Evolutionary conservation across 148 eudicot genomes (phyloP).

Genomic region (Beta vulgaris): DNA sequence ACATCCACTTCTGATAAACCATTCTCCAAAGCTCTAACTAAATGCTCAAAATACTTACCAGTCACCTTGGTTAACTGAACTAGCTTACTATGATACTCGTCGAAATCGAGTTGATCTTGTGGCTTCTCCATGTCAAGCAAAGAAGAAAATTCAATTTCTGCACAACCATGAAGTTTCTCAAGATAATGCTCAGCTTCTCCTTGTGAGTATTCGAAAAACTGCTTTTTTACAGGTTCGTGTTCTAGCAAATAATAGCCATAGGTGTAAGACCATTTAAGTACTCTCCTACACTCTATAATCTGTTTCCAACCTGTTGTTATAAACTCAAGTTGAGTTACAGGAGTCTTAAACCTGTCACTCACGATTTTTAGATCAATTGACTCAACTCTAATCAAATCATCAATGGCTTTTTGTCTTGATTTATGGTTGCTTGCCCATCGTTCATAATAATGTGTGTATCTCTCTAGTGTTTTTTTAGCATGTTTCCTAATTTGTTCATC

Average conservation of each 20-base stretch:
- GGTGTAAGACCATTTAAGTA: slow-evolving; percentile 67
- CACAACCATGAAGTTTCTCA: slow-evolving; percentile 66
- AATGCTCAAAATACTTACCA: slow-evolving; percentile 56
- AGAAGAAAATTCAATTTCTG: slow-evolving; percentile 46
- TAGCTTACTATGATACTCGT: slow-evolving; percentile 44
- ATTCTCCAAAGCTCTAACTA: slow-evolving; percentile 71
- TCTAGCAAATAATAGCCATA: slow-evolving; percentile 57
- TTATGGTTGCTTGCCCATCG: slow-evolving; percentile 50
- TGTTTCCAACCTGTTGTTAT: slow-evolving; percentile 68
- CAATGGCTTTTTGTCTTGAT: slow-evolving; percentile 64
- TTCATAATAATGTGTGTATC: slow-evolving; percentile 48
- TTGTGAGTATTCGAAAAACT: slow-evolving; percentile 62
- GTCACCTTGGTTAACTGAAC: slow-evolving; percentile 58
- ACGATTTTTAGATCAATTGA: slow-evolving; percentile 42
- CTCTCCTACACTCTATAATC: slow-evolving; percentile 65
- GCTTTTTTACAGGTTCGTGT: slow-evolving; percentile 37
- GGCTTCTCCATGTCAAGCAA: slow-evolving; percentile 25
- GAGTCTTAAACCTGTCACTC: slow-evolving; percentile 42
- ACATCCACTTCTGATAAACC: slow-evolving; percentile 60
- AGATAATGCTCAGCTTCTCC: slow-evolving; percentile 64
- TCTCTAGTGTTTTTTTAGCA: slow-evolving; percentile 35
- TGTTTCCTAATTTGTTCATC: slow-evolving; percentile 24
- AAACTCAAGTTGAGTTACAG: slow-evolving; percentile 53
- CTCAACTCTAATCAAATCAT: slow-evolving; percentile 48
- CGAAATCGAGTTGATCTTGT: slow-evolving; percentile 25